Evolutionary conservation across 805 yeast species (phyloP).

Genomic region (Ogataea thermomethanolica): DNA sequence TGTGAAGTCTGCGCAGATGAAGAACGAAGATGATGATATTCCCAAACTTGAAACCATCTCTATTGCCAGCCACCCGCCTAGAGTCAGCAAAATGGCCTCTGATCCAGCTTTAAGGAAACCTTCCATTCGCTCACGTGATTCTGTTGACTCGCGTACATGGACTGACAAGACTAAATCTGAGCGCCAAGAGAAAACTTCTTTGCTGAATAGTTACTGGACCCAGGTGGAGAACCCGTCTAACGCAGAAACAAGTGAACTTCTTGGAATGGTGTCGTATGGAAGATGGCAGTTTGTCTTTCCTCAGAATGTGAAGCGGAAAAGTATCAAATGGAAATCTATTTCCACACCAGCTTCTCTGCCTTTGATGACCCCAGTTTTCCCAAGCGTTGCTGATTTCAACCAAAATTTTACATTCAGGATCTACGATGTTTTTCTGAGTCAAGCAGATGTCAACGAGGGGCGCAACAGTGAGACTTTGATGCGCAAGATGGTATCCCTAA

Average conservation of each 20-base stretch:
- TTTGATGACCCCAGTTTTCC: slow-evolving; percentile 72
- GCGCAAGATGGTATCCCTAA: slow-evolving; percentile 80
- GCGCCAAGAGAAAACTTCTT: slow-evolving; percentile 8
- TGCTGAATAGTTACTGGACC: slow-evolving; percentile 49
- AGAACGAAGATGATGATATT: slow-evolving; percentile 18
- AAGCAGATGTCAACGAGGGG: slow-evolving; percentile 49
- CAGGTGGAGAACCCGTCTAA: slow-evolving; percentile 75
- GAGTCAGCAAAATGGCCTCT: slow-evolving; percentile 5
- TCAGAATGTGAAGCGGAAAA: slow-evolving; percentile 54
- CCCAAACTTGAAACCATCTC: slow-evolving; percentile 18
- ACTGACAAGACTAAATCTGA: slow-evolving; percentile 8
- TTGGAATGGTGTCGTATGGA: slow-evolving; percentile 62
- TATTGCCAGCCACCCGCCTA: neutral
- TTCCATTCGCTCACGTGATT: slow-evolving; percentile 4
- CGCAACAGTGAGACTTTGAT: slow-evolving; percentile 59
- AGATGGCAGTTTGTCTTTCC: slow-evolving; percentile 94
- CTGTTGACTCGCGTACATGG: slow-evolving; percentile 1
- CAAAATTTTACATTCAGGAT: slow-evolving; percentile 73
- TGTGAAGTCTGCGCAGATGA: slow-evolving; percentile 9
- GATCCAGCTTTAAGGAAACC: slow-evolving; percentile 3
- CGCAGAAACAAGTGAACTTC: slow-evolving; percentile 50
- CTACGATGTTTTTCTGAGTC: slow-evolving; percentile 71
- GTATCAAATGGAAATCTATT: slow-evolving; percentile 89
- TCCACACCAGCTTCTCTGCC: slow-evolving; percentile 95
- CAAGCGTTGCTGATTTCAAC: slow-evolving; percentile 63